Conservation (phyloP, 257 asterid species). For the Nicotiana otophora region DNA sequence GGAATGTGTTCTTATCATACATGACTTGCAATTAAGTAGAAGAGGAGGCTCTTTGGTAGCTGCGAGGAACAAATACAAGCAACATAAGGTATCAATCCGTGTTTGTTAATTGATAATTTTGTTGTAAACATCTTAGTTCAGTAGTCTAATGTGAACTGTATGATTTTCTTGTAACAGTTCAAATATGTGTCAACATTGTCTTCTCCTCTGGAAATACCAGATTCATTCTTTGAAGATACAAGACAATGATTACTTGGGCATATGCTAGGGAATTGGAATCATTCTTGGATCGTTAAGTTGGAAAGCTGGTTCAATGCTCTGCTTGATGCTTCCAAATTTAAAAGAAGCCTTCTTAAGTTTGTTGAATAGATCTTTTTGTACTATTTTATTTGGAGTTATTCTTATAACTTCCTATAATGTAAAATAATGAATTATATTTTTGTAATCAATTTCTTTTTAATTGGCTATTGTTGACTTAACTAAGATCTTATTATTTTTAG, state of each 20-base stretch:
- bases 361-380: too few relatives aligned
- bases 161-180: constrained; percentile 47
- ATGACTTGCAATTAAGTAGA: constrained; percentile 60
- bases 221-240: constrained; percentile 31
- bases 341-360: too few relatives aligned
- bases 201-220: constrained; percentile 48
- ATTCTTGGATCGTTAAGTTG: background rate
- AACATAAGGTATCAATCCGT: constrained; percentile 49
- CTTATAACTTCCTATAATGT: too few relatives aligned
- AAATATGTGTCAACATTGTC: constrained; percentile 57
- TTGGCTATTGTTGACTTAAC: too few relatives aligned
- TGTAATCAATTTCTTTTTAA: too few relatives aligned
- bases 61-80: constrained; percentile 69
- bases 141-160: background rate
- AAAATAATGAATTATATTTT: too few relatives aligned
- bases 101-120: background rate
- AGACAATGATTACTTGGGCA: background rate
- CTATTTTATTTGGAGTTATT: too few relatives aligned
- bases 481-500: too few relatives aligned
- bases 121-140: background rate
- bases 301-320: background rate
- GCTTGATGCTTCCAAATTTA: background rate
- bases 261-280: background rate
- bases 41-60: constrained; percentile 54
- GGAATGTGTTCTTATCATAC: constrained; percentile 57